phyloP scores from a whole-genome alignment of 345 rosid genomes.

The Populus simonii region DNA sequence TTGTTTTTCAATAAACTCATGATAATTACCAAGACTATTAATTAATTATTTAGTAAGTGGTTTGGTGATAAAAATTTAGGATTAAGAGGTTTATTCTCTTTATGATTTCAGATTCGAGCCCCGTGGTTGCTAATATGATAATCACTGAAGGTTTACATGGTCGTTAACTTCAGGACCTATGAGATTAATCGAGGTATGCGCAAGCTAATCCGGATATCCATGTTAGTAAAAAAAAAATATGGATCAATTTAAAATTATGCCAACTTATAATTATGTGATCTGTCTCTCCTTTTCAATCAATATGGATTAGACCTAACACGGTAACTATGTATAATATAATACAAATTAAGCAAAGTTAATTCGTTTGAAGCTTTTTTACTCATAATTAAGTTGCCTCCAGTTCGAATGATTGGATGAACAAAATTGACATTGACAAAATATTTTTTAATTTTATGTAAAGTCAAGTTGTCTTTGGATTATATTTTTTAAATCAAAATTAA shows the following conservation, averaged over 20 bases:
- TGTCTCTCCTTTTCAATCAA: neutral
- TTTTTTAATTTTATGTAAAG: too few relatives aligned
- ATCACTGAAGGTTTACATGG: too few relatives aligned
- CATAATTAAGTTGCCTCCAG: neutral
- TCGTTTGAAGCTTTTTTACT: neutral
- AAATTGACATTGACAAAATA: neutral
- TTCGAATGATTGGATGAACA: neutral
- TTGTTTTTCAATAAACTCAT: neutral
- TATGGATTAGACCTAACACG: neutral
- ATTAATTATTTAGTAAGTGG: too few relatives aligned
- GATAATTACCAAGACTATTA: neutral
- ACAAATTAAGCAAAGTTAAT: neutral
- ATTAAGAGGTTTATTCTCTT: accelerated
- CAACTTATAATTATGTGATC: neutral
- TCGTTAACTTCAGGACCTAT: too few relatives aligned
- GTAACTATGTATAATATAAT: neutral
- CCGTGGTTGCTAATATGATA: too few relatives aligned
- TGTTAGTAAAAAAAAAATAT: too few relatives aligned
- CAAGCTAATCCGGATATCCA: too few relatives aligned
- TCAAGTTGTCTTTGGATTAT: neutral
- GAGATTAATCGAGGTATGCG: too few relatives aligned
- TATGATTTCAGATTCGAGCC: too few relatives aligned
- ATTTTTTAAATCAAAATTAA: too few relatives aligned
- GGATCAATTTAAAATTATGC: neutral
- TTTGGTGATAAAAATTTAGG: too few relatives aligned